phyloP scores from a whole-genome alignment of 345 rosid genomes.

The Excoecaria cochinchinensis region DNA sequence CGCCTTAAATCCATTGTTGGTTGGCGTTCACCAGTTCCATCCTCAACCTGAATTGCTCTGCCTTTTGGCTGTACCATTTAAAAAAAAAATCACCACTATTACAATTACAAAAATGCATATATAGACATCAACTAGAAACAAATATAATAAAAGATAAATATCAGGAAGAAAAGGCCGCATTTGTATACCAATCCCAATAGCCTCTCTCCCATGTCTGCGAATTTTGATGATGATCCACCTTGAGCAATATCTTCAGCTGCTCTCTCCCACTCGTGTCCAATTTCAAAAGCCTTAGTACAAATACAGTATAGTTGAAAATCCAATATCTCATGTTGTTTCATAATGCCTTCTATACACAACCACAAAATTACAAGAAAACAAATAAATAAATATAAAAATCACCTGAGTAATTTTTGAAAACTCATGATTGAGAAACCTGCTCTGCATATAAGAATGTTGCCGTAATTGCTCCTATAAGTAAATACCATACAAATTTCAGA shows the following conservation, averaged over 20 bases:
- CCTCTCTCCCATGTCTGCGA: constrained; percentile 23
- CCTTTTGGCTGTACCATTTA: constrained; percentile 46
- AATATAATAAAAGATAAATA: neutral
- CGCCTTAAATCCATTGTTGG: constrained; percentile 47
- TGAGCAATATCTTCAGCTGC: constrained; percentile 18
- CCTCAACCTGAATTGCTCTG: constrained; percentile 61
- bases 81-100: neutral
- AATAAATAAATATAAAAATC: neutral
- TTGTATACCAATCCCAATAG: constrained; percentile 21
- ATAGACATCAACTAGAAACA: neutral
- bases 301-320: neutral
- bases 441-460: constrained; percentile 21
- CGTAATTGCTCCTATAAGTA: constrained; percentile 34
- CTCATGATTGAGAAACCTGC: constrained; percentile 20
- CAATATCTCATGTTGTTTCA: neutral
- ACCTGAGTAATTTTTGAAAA: constrained; percentile 31
- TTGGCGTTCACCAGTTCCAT: constrained; percentile 45
- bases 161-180: neutral
- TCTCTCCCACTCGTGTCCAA: constrained; percentile 19
- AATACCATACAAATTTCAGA: constrained; percentile 4
- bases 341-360: constrained; percentile 2
- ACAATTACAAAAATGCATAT: neutral
- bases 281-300: constrained; percentile 28
- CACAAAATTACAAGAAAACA: neutral
- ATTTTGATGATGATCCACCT: constrained; percentile 16